These are phyloP conservation scores for Blastobotrys serpentis DNA, from an alignment of 1,139 yeast genomes.

Conservation along the genomic window DNA sequence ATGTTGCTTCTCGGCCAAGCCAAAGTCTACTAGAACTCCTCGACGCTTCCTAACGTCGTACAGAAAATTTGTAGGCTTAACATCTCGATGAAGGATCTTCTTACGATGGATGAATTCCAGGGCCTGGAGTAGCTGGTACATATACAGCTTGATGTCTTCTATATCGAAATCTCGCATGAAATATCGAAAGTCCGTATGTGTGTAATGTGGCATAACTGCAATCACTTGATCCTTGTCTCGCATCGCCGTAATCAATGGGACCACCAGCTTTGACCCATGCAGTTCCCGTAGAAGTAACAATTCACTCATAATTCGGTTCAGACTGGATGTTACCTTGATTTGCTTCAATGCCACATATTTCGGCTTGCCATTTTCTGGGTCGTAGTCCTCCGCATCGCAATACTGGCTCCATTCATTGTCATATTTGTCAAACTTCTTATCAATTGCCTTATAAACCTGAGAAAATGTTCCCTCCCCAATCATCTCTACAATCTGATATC, in stretches of 20 bases:
- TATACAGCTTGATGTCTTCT: conserved; percentile 75
- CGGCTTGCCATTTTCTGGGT: conserved; percentile 1
- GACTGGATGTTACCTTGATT: conserved; percentile 93
- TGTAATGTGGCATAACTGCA: conserved; percentile 88
- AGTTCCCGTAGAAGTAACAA: conserved; percentile 69
- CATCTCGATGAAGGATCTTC: conserved; percentile 82
- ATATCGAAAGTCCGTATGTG: conserved; percentile 80
- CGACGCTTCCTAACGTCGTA: conserved; percentile 71
- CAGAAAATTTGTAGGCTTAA: conserved; percentile 85
- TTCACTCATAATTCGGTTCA: conserved; percentile 85
- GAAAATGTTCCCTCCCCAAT: conserved; percentile 97
- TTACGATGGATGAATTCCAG: conserved; percentile 72
- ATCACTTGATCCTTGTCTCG: conserved; percentile 88
- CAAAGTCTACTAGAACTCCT: conserved; percentile 91
- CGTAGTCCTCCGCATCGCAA: conserved; percentile 10
- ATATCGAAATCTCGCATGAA: conserved; percentile 44
- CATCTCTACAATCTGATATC: conserved; percentile 71
- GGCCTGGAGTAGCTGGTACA: conserved; percentile 75
- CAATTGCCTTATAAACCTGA: conserved; percentile 85
- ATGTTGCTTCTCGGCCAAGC: conserved; percentile 65
- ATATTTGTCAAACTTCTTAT: conserved; percentile 42
- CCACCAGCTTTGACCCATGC: conserved; percentile 69
- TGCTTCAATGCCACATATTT: conserved; percentile 84
- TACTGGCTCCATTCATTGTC: conserved; percentile 30
- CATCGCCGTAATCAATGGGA: conserved; percentile 84